Conservation (phyloP, 2,329 filamentous ascomycete species). For the Acarospora socialis region DNA sequence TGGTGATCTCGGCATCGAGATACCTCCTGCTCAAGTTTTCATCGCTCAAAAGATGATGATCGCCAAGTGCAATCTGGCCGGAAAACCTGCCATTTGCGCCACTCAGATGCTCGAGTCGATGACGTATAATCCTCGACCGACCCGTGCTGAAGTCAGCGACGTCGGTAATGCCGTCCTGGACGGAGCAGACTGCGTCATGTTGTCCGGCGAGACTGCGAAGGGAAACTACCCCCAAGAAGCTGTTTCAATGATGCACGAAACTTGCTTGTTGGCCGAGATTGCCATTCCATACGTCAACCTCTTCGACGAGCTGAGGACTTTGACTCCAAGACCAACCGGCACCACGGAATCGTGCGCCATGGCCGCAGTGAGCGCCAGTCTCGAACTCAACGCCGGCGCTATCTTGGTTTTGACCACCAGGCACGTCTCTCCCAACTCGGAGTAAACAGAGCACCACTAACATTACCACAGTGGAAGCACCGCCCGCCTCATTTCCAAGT, state of each 20-base stretch:
- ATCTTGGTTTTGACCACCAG: conserved; percentile 93
- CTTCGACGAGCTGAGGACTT: conserved; percentile 84
- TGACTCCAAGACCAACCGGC: conserved; percentile 69
- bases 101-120: conserved; percentile 99
- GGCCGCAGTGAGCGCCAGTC: conserved; percentile 86
- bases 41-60: conserved; percentile 99
- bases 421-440: conserved; percentile 27
- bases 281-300: conserved; percentile 93
- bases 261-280: conserved; percentile 91
- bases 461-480: conserved; percentile 56
- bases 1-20: conserved; percentile 97
- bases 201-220: conserved; percentile 98
- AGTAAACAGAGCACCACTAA: conserved; percentile 2
- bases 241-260: conserved; percentile 96
- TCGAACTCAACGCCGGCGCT: conserved; percentile 91
- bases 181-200: conserved; percentile 97
- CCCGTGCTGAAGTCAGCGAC: conserved; percentile 94
- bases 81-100: conserved; percentile 97
- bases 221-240: conserved; percentile 85
- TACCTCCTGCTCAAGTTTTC: conserved; percentile 95
- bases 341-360: conserved; percentile 92
- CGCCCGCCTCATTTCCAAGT: conserved; percentile 92
- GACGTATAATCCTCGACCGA: conserved; percentile 99
- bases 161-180: conserved; percentile 97
- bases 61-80: conserved; percentile 98